phyloP scores from a whole-genome alignment of 257 asterid genomes.

The Solanum etuberosum region DNA sequence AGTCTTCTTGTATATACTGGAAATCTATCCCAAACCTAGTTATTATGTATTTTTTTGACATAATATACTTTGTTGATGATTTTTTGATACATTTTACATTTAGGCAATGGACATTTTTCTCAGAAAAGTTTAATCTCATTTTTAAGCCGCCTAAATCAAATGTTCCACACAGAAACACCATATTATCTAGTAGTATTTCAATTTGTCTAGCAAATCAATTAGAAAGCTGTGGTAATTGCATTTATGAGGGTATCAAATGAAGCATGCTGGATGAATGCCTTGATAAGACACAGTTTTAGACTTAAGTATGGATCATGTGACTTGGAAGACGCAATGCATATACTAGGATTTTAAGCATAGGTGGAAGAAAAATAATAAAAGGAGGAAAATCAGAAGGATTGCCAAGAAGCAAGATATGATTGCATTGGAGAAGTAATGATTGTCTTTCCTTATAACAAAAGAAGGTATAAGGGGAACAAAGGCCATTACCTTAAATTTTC shows the following conservation, averaged over 20 bases:
- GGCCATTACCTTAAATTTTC: not conserved
- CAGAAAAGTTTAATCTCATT: not conserved
- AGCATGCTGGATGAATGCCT: not conserved
- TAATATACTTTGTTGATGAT: not conserved
- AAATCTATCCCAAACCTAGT: not conserved
- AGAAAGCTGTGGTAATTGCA: not conserved
- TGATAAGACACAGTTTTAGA: not conserved
- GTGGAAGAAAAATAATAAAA: not conserved
- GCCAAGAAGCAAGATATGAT: not conserved
- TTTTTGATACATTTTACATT: not conserved
- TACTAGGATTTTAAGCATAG: not conserved
- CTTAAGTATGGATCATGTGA: not conserved
- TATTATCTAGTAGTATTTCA: not conserved
- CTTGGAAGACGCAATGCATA: not conserved
- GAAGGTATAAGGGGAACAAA: not conserved
- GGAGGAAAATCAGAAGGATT: not conserved
- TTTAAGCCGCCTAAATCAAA: not conserved
- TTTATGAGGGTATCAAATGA: not conserved
- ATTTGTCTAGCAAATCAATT: not conserved
- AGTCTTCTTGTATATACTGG: not conserved
- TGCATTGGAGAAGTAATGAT: not conserved
- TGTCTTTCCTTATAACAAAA: not conserved
- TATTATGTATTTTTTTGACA: not conserved
- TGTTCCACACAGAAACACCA: not conserved
- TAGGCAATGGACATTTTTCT: not conserved